Evolutionary conservation across 768 basidiomycete species (phyloP).

Genomic region (Suillus variegatus): DNA sequence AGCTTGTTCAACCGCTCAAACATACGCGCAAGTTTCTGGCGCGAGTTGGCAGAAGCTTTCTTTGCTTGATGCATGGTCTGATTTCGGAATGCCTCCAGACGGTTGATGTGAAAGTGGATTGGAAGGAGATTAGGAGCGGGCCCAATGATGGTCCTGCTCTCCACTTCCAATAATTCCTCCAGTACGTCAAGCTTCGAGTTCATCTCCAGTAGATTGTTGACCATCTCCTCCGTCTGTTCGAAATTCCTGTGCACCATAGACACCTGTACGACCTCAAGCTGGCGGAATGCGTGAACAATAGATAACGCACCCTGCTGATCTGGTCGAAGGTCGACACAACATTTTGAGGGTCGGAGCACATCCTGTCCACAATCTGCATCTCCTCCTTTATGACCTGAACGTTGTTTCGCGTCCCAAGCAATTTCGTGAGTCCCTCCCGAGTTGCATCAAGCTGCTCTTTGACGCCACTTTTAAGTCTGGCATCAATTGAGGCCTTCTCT

Average conservation of each 20-base stretch:
- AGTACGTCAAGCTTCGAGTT: constrained; percentile 78
- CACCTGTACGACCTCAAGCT: constrained; percentile 56
- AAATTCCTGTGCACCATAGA: constrained; percentile 96
- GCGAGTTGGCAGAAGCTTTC: constrained; percentile 66
- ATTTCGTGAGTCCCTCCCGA: constrained; percentile 80
- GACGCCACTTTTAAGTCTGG: constrained; percentile 85
- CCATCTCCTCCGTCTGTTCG: constrained; percentile 93
- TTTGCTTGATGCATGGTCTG: constrained; percentile 95
- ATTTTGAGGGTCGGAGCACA: constrained; percentile 74
- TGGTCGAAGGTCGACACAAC: constrained; percentile 90
- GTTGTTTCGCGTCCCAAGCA: constrained; percentile 74
- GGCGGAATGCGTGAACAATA: neutral
- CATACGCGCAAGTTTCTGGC: constrained; percentile 69
- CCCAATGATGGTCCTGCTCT: constrained; percentile 77
- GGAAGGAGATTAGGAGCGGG: constrained; percentile 86
- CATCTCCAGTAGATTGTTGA: constrained; percentile 93
- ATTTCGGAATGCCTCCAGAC: constrained; percentile 92
- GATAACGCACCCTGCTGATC: constrained; percentile 78
- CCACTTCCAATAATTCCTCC: constrained; percentile 73
- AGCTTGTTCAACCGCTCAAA: constrained; percentile 86
- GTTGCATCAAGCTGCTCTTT: constrained; percentile 93
- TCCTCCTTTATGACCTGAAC: constrained; percentile 85
- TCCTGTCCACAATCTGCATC: constrained; percentile 76
- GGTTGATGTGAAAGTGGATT: constrained; percentile 90
- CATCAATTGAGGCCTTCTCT: constrained; percentile 93